A percentile compares a stretch with the other conserved stretches of the same genome.
Evolutionary conservation across 163 green algal species (phyloP).

Genomic region (Chlamydomonas reinhardtii): DNA sequence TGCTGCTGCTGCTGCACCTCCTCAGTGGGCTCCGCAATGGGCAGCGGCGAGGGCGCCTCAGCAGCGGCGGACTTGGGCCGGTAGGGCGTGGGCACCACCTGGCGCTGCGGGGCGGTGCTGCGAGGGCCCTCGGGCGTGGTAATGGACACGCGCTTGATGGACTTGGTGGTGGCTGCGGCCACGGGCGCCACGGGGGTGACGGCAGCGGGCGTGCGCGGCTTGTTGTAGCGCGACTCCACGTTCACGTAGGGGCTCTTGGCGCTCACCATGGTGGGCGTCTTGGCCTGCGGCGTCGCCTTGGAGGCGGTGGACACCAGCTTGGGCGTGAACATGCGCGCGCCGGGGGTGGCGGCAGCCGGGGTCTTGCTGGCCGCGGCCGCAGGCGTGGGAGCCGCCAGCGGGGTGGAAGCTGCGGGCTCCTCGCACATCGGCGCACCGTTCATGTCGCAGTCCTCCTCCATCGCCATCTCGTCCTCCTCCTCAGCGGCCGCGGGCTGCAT

Average conservation of each 20-base stretch:
- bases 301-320: not conserved
- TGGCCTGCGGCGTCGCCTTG: not conserved
- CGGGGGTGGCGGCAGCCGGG: not conserved
- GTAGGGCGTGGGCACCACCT: slow-evolving; percentile 38
- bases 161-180: slow-evolving; percentile 26
- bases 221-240: not conserved
- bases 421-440: not conserved
- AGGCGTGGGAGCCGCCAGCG: not conserved
- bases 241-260: not conserved
- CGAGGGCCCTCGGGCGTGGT: slow-evolving; percentile 14
- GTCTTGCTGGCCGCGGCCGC: not conserved
- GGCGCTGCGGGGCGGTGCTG: not conserved
- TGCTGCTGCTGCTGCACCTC: not conserved
- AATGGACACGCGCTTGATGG: slow-evolving; percentile 46
- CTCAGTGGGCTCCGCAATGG: not conserved
- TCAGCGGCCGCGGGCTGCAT: not conserved
- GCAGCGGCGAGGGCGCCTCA: no score
- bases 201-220: not conserved
- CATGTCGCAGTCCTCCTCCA: not conserved
- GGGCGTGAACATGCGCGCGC: not conserved
- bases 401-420: not conserved
- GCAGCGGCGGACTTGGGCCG: slow-evolving; percentile 31
- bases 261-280: not conserved
- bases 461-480: not conserved
- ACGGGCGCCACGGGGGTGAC: not conserved